Evolutionary conservation across 805 yeast species (phyloP), one percentile per base, ranked within the genome.

Genomic region (Suhomyces sp.): DNA sequence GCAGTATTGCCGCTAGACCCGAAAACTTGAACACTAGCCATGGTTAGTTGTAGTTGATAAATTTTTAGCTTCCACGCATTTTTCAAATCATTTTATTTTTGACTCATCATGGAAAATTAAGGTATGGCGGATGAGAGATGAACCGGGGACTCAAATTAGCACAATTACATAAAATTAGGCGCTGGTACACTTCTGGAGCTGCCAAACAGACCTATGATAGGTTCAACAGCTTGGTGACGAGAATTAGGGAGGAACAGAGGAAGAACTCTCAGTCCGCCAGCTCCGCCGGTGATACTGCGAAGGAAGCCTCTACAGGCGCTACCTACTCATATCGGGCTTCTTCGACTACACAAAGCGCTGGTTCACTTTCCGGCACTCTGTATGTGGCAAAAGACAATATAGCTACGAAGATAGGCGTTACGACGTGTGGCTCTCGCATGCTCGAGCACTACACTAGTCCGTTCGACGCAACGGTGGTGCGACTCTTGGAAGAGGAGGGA

Each of bases 351-450:
- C 17, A 42, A n/a, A 24, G 7, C 7, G 24, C 35, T 13, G 44
- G 22, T 12, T 5, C 12, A 10, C 33, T 29, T 29, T 29, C n/a
- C n/a, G 46, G 31, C 35, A 17, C 49, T 10, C 36, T 50, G 4
- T 57, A 44, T 45, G 41, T 51, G 0, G 70, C 87, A 23, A 96
- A 94, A 62, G 98, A 93, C 69, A 91, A 90, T 65, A 85, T 92
- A 48, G 82, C 83, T 42, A 64, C 97, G 0, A 69, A 64, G 6
- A 78, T 77, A 10, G 78, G 79, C 42, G 82, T 87, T 1, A 89
- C 97, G 0, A 88, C 97, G 0, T 88, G 97, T 60, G 87, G 87
- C 0, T 92, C 98, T 0, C 66, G 71, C 40, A 81, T 87, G 36
- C 76, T 94, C 7, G 54, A 64, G 4, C 69, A 71, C 40, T 94